These are phyloP conservation scores for Bertia moriformis DNA, from an alignment of 2,329 filamentous ascomycete species.

Conservation along the genomic window DNA sequence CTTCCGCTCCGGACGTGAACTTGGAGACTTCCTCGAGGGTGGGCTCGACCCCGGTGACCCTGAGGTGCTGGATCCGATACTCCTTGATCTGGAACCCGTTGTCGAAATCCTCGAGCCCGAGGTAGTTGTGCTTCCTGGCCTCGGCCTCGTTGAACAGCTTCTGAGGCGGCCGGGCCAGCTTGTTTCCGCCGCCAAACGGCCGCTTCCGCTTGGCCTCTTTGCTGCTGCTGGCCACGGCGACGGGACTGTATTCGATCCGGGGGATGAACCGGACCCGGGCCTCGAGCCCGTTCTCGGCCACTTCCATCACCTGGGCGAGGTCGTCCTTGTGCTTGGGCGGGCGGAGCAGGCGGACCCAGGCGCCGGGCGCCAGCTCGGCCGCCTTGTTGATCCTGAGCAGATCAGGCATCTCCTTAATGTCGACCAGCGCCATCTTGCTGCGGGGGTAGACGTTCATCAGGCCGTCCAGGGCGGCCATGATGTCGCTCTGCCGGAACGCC, in stretches of 20 bases:
- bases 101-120: conserved; percentile 65
- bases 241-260: conserved; percentile 73
- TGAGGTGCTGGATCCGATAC: conserved; percentile 73
- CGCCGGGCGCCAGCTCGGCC: conserved; percentile 68
- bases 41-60: conserved; percentile 78
- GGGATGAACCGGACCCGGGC: conserved; percentile 79
- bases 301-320: conserved; percentile 79
- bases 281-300: conserved; percentile 83
- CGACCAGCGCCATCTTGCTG: conserved; percentile 72
- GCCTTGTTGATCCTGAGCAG: conserved; percentile 78
- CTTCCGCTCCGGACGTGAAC: conserved; percentile 76
- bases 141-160: conserved; percentile 86
- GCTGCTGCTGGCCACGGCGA: conserved; percentile 18
- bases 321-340: conserved; percentile 73
- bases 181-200: conserved; percentile 36
- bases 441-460: conserved; percentile 83
- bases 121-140: conserved; percentile 72
- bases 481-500: conserved; percentile 72
- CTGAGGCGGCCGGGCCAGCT: conserved; percentile 58
- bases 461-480: conserved; percentile 67
- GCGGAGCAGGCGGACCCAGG: conserved; percentile 78
- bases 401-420: conserved; percentile 95
- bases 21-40: conserved; percentile 89
- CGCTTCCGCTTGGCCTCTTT: conserved; percentile 70
- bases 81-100: conserved; percentile 90